Percentiles rank a stretch among this genome's conserved stretches.
phyloP scores from a whole-genome alignment of 306 rosid species.

The Astragalus membranaceus region DNA sequence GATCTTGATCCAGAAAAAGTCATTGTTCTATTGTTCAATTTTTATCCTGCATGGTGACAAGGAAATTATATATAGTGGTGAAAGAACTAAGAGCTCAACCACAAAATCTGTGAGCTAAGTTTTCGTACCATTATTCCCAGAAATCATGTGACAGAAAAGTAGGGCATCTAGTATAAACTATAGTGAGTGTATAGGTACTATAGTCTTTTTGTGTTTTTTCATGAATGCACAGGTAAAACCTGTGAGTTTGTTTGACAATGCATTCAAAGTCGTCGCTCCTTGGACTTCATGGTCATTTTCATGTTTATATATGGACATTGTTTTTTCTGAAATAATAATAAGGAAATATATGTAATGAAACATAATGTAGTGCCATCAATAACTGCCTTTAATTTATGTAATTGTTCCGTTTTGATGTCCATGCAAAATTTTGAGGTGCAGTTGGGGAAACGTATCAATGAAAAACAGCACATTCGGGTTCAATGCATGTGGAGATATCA shows the following conservation, averaged over 20 bases:
- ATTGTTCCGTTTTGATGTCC: background rate
- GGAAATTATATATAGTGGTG: conserved; percentile 1
- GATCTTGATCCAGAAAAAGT: conserved; percentile 33
- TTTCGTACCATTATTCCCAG: conserved; percentile 7
- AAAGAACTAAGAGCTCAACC: conserved; percentile 23
- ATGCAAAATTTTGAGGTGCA: background rate
- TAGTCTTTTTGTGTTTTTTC: background rate
- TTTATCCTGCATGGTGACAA: conserved; percentile 5
- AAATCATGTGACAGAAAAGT: conserved; percentile 42
- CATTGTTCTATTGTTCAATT: conserved; percentile 26
- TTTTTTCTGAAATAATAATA: background rate
- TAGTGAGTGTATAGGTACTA: background rate
- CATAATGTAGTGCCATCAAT: conserved; percentile 17
- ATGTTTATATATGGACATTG: background rate
- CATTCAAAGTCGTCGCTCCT: conserved; percentile 19
- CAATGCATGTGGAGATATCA: background rate
- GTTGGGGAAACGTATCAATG: conserved; percentile 2
- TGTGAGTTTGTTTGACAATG: conserved; percentile 31
- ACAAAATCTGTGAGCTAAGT: conserved; percentile 9
- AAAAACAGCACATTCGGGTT: conserved; percentile 7
- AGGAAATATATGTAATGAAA: background rate
- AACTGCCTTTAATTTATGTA: background rate
- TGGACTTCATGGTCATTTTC: conserved; percentile 19
- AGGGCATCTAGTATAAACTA: background rate
- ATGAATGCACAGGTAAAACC: conserved; percentile 20